A percentile compares a stretch with the other conserved stretches of the same genome.
phyloP scores from a whole-genome alignment of 2,329 filamentous ascomycete species.

The Fusarium gaditjirri region DNA sequence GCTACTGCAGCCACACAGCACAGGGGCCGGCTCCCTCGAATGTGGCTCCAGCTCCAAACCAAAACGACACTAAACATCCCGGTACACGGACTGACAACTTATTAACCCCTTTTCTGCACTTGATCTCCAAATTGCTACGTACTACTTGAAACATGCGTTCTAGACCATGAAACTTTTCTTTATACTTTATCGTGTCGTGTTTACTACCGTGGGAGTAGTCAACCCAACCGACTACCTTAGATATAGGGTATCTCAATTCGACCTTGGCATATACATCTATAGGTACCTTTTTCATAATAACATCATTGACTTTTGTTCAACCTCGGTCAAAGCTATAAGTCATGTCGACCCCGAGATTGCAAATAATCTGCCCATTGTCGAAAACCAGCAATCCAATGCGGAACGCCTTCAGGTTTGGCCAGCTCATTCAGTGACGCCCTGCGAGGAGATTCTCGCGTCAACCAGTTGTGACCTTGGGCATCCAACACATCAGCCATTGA shows the following conservation, averaged over 20 bases:
- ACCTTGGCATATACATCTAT: not conserved
- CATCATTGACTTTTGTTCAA: not conserved
- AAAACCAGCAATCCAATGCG: slow-evolving; percentile 37
- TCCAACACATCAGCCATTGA: slow-evolving; percentile 36
- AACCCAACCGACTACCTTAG: not conserved
- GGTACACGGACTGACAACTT: not conserved
- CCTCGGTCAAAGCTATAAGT: slow-evolving; percentile 3
- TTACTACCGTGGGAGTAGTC: not conserved
- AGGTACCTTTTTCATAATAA: not conserved
- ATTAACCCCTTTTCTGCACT: slow-evolving; percentile 32
- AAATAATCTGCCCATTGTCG: slow-evolving; percentile 34
- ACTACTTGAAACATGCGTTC: slow-evolving; percentile 26
- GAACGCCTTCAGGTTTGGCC: slow-evolving; percentile 35
- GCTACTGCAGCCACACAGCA: slow-evolving; percentile 20
- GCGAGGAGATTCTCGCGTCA: slow-evolving; percentile 34
- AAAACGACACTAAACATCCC: slow-evolving; percentile 25
- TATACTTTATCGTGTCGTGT: not conserved
- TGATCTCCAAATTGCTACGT: slow-evolving; percentile 8
- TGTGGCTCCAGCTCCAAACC: slow-evolving; percentile 31
- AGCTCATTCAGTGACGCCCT: slow-evolving; percentile 29
- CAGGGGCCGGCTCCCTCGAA: not conserved
- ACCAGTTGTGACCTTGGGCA: slow-evolving; percentile 36
- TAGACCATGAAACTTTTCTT: slow-evolving; percentile 18
- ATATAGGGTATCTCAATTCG: slow-evolving; percentile 32
- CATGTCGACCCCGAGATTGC: slow-evolving; percentile 19